Evolutionary conservation across 2,329 filamentous ascomycete genomes (phyloP), one percentile per base, ranked within the genome.

Genomic region (Botrytis pseudocinerea): DNA sequence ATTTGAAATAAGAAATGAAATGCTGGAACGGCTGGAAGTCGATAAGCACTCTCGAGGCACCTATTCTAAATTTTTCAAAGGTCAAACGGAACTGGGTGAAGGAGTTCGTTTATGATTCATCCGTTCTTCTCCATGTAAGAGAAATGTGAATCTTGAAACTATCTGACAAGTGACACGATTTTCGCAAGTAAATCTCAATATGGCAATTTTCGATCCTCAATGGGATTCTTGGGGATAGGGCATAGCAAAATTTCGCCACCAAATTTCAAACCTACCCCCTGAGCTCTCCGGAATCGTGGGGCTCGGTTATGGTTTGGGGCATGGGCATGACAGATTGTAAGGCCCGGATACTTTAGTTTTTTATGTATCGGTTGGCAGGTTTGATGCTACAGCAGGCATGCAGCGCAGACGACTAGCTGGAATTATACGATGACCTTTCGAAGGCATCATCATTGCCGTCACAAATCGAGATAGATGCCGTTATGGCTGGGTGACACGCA

Each of bases 121-220:
- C 48, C 48, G 48, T 69, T 69, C 51, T 42, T 57, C n/a, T 42
- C 35, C 10, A 42, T 65, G 44, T 38, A 65, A 38, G 28, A 38
- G 44, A 65, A 22, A 20, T 44, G 25, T 57, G 10, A 68, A 57
- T 68, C 35, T 57, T 68, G 48, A 69, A 57, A 69, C 65, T 42
- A 57, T 57, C 35, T 57, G 48, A 68, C 32, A 54, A 68, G 25
- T 54, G 62, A 42, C 40, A 40, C 46, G 18, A 40, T 54, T 32
- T 42, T 68, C 46, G 64, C 64, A 68, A 69, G 48, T 32, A 42
- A 48, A 28, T 57, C 64, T 68, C 38, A 22, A 40, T 68, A 42
- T 57, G 48, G 18, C 18, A 57, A 57, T 57, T 54, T 68, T 40
- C 25, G 51, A 66, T 40, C 16, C 32, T 66, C 22, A n/a, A 68